Evolutionary conservation across 768 basidiomycete genomes (phyloP).

Genomic region (Suillus fuscotomentosus): DNA sequence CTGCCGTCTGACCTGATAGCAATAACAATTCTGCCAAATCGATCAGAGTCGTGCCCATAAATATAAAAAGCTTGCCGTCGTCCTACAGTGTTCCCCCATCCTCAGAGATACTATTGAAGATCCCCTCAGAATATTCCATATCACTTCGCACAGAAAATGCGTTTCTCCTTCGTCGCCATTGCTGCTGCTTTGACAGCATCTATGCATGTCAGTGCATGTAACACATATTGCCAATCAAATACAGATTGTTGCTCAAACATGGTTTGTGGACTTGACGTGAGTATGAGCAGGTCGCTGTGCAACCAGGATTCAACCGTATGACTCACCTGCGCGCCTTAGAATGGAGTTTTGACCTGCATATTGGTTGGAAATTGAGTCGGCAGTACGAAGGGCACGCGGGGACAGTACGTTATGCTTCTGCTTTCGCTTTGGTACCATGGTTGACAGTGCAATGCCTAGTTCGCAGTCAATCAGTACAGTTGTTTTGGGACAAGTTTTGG

Average conservation of each 20-base stretch:
- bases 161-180: not conserved
- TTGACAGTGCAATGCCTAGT: no score
- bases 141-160: not conserved
- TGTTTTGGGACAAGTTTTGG: no score
- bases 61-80: no score
- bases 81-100: not conserved
- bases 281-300: not conserved
- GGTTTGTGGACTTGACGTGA: not conserved
- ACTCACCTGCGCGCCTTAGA: not conserved
- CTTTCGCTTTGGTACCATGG: no score
- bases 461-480: no score
- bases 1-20: no score
- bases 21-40: no score
- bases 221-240: not conserved
- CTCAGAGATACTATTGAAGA: not conserved
- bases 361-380: no score
- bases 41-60: no score
- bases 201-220: not conserved
- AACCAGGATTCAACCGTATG: not conserved
- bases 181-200: not conserved
- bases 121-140: not conserved
- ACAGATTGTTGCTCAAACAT: not conserved
- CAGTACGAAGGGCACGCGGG: no score
- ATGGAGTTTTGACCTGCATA: not conserved
- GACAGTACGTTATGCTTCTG: no score